Evolutionary conservation across 805 yeast genomes (phyloP).

Genomic region (Millerago galiae): DNA sequence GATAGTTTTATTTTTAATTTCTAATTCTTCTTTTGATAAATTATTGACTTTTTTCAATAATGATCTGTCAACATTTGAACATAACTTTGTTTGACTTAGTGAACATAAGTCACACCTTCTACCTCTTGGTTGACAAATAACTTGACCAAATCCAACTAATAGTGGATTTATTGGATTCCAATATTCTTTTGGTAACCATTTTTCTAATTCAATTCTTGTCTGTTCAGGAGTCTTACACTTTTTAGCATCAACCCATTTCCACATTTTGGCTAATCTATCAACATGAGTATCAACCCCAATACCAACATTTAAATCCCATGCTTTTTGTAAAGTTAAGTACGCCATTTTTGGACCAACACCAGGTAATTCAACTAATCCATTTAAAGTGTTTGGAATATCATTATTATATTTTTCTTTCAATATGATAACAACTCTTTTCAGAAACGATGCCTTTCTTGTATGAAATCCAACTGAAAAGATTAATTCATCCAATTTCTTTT

Average conservation of each 20-base stretch:
- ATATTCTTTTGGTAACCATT: slow-evolving; percentile 64
- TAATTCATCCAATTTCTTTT: slow-evolving; percentile 50
- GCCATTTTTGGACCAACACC: slow-evolving; percentile 99
- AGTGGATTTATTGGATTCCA: slow-evolving; percentile 87
- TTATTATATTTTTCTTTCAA: slow-evolving; percentile 43
- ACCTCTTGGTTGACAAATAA: slow-evolving; percentile 69
- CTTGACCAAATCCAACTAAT: slow-evolving; percentile 91
- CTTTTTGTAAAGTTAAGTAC: slow-evolving; percentile 67
- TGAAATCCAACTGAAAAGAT: slow-evolving; percentile 88
- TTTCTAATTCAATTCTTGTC: slow-evolving; percentile 61
- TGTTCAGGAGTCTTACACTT: slow-evolving; percentile 61
- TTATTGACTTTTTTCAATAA: slow-evolving; percentile 28
- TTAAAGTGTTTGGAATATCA: slow-evolving; percentile 69
- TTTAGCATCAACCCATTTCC: slow-evolving; percentile 61
- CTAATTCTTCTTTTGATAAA: slow-evolving; percentile 17
- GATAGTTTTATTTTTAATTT: slow-evolving; percentile 21
- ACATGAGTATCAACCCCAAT: slow-evolving; percentile 96
- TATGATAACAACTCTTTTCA: slow-evolving; percentile 54
- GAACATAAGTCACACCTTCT: slow-evolving; percentile 67
- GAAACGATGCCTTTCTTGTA: slow-evolving; percentile 64
- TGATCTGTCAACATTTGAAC: slow-evolving; percentile 50
- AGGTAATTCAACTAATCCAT: slow-evolving; percentile 62
- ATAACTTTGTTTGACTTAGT: slow-evolving; percentile 44
- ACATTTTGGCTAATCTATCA: slow-evolving; percentile 71
- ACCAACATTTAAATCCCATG: slow-evolving; percentile 72